Conservation (phyloP, 371 early-diverging fungal genomes). For the Apophysomyces elegans region DNA sequence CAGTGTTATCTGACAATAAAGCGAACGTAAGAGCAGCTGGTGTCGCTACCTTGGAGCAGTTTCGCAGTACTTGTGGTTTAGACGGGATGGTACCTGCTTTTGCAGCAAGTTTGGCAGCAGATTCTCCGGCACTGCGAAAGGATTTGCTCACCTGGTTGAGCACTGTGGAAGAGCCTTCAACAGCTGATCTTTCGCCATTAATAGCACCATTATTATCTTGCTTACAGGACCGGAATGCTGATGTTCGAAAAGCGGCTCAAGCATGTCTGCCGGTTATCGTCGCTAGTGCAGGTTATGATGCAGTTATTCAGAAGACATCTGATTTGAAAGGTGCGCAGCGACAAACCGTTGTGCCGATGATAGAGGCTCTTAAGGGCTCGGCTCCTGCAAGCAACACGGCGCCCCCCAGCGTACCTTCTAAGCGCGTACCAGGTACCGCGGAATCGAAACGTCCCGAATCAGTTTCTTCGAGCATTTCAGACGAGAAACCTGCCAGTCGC, state of each 20-base stretch:
- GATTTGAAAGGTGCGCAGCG: slow-evolving; percentile 75
- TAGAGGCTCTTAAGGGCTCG: slow-evolving; percentile 68
- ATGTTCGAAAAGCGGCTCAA: slow-evolving; percentile 88
- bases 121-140: slow-evolving; percentile 83
- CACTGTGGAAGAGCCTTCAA: slow-evolving; percentile 35
- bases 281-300: slow-evolving; percentile 63
- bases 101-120: slow-evolving; percentile 70
- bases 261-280: slow-evolving; percentile 67
- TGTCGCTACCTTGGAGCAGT: slow-evolving; percentile 70
- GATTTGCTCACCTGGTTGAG: slow-evolving; percentile 82
- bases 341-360: slow-evolving; percentile 66
- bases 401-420: neutral
- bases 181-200: slow-evolving; percentile 67
- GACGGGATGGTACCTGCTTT: slow-evolving; percentile 70
- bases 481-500: slow-evolving; percentile 21
- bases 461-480: slow-evolving; percentile 9
- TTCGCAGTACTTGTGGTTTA: slow-evolving; percentile 68
- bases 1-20: slow-evolving; percentile 87
- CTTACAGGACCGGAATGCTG: slow-evolving; percentile 85
- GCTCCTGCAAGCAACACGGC: slow-evolving; percentile 21
- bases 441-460: slow-evolving; percentile 19
- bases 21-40: slow-evolving; percentile 83
- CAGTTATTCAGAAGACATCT: slow-evolving; percentile 59
- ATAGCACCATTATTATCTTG: slow-evolving; percentile 76
- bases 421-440: slow-evolving; percentile 15